A percentile compares a stretch with the other conserved stretches of the same genome.
These are phyloP conservation scores for Peronospora farinosa DNA, from an alignment of 352 stramenopile species.

Conservation along the genomic window DNA sequence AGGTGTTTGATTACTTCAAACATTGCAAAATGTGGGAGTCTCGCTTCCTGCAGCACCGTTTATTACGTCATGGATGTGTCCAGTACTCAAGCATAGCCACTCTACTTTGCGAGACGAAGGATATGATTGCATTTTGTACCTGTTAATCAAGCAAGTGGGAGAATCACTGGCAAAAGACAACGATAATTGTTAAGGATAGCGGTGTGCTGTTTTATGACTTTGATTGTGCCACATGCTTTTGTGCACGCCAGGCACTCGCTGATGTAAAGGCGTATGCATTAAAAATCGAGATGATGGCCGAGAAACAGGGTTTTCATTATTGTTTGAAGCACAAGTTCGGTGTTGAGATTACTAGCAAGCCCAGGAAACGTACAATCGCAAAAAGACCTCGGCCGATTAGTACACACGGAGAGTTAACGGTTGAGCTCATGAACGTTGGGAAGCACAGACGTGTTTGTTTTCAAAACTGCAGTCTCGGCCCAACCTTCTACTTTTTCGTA, in stretches of 20 bases:
- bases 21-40: slow-evolving; percentile 67
- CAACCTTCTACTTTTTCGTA: slow-evolving; percentile 1
- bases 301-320: slow-evolving; percentile 59
- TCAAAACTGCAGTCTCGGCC: not conserved
- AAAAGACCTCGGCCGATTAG: slow-evolving; percentile 39
- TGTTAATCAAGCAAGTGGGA: slow-evolving; percentile 66
- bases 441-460: slow-evolving; percentile 49
- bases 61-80: slow-evolving; percentile 75
- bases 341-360: slow-evolving; percentile 48
- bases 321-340: slow-evolving; percentile 50
- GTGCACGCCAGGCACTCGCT: slow-evolving; percentile 45
- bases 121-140: slow-evolving; percentile 62
- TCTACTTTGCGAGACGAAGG: slow-evolving; percentile 56
- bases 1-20: slow-evolving; percentile 76
- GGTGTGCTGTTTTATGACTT: slow-evolving; percentile 61
- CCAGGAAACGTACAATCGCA: slow-evolving; percentile 66
- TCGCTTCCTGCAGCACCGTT: slow-evolving; percentile 54
- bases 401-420: no score
- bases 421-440: no score
- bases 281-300: slow-evolving; percentile 64
- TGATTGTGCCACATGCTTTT: slow-evolving; percentile 59
- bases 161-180: slow-evolving; percentile 48
- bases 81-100: slow-evolving; percentile 73
- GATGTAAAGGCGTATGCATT: slow-evolving; percentile 23
- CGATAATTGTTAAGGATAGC: slow-evolving; percentile 66